Base-by-base conservation (phyloP, 768 basidiomycete species). In the Trametes coccinea region DNA sequence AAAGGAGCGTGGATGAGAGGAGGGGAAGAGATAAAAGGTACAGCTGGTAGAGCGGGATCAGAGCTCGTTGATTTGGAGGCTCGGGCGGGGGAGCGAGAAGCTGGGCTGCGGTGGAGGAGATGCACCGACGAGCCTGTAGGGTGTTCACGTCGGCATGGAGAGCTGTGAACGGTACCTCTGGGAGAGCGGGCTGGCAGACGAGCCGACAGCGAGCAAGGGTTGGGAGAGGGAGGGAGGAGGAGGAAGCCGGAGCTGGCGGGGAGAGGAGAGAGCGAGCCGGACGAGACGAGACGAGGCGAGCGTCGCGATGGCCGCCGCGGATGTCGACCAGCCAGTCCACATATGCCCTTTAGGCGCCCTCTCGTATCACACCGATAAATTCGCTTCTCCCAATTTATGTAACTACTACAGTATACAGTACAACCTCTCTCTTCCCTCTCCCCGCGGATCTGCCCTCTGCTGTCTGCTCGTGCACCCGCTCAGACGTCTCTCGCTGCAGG, bases 1-100 rank as follows among this genome's bases (percentile, higher is more conserved):
- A 58, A 67, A 72, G 56, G 71, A 72, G 64, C 46, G 71, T 70
- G 56, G 55, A 60, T 44, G 61, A 53, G 44, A 60, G 53, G 54
- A 53, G 59, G 53, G 60, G 65, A 43, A 6, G 6, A 63, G 67
- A 61, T 61, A 49, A 54, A 54, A 56, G 45, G 53, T 60, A 64
- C 57, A 59, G 63, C 56, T 63, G 55, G 51, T 61, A 46, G 41
- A 41, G 29, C 57, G 51, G 39, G 41, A 16, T 43, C 41, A 43
- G 41, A 8, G 61, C 64, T 66, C 64, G 67, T 16, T 68, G 67
- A 70, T 66, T 55, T 41, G 33, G 31, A 52, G 59, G 45, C 34
- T 46, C 22, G 47, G 30, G 40, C 44, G 37, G 43, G 55, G 41
- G 51, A 22, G 27, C 22, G 22, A 22, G 22, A 22, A 55, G 29